phyloP scores from a whole-genome alignment of 306 rosid species.

The Cucurbita maxima region DNA sequence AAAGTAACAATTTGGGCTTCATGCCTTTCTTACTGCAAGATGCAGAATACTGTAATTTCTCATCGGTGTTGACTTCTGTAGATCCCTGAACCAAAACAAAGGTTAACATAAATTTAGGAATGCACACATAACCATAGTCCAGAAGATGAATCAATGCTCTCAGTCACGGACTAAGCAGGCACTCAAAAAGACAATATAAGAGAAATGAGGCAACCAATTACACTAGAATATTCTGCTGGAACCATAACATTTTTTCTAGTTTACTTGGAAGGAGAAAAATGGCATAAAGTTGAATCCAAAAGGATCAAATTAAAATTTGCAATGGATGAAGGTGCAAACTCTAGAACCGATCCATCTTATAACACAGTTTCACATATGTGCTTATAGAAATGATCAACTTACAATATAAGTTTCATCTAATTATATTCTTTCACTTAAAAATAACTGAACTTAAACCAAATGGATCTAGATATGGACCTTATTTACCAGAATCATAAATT shows the following conservation, averaged over 20 bases:
- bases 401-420: constrained; percentile 30
- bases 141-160: neutral
- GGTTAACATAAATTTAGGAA: neutral
- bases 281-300: neutral
- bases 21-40: constrained; percentile 33
- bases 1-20: constrained; percentile 44
- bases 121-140: neutral
- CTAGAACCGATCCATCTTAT: neutral
- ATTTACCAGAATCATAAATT: neutral
- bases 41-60: constrained; percentile 23
- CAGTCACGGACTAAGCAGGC: neutral
- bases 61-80: constrained; percentile 25
- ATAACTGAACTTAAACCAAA: constrained; percentile 15
- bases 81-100: constrained; percentile 25
- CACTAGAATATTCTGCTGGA: neutral
- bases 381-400: constrained; percentile 12
- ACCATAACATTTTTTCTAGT: neutral
- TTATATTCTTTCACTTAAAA: constrained; percentile 22
- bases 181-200: neutral
- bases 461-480: constrained; percentile 20
- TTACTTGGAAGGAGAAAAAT: neutral
- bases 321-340: neutral
- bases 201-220: neutral
- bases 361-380: neutral
- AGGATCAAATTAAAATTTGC: neutral